Conservation (phyloP, 169 alveolate species). For the Plasmodium knowlesi region DNA sequence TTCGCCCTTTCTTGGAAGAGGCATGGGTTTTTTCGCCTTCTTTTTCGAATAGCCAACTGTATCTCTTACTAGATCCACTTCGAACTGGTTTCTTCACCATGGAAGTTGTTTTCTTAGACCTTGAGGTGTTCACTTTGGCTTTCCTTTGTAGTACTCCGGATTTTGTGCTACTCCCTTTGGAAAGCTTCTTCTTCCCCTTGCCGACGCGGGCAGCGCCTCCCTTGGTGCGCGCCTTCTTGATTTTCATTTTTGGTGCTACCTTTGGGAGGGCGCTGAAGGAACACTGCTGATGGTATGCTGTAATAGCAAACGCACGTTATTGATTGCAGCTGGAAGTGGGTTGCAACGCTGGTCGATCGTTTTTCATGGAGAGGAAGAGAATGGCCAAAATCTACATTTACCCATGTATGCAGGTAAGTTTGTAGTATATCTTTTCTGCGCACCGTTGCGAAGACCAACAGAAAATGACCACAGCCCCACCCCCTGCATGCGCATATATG, state of each 20-base stretch:
- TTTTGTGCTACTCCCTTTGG: background rate
- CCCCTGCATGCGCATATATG: background rate
- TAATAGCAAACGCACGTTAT: background rate
- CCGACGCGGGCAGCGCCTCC: background rate
- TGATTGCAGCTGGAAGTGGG: background rate
- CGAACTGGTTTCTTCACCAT: background rate
- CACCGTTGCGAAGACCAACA: background rate
- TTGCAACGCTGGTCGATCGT: background rate
- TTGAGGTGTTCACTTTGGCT: background rate
- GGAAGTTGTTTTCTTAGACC: background rate
- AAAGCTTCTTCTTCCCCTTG: background rate
- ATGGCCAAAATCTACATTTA: background rate
- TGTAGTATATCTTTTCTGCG: background rate
- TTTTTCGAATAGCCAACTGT: constrained; percentile 18
- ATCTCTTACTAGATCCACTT: background rate
- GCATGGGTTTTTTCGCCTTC: background rate
- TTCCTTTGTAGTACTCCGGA: background rate
- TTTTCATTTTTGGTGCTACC: background rate
- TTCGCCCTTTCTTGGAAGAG: background rate
- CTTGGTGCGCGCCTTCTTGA: background rate
- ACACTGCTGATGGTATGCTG: background rate
- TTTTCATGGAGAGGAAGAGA: too few relatives aligned
- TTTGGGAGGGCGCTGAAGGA: background rate
- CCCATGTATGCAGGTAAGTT: background rate
- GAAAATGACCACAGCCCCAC: background rate